Evolutionary conservation across 768 basidiomycete species (phyloP).

Genomic region (Leccinum olivaceopallidum): DNA sequence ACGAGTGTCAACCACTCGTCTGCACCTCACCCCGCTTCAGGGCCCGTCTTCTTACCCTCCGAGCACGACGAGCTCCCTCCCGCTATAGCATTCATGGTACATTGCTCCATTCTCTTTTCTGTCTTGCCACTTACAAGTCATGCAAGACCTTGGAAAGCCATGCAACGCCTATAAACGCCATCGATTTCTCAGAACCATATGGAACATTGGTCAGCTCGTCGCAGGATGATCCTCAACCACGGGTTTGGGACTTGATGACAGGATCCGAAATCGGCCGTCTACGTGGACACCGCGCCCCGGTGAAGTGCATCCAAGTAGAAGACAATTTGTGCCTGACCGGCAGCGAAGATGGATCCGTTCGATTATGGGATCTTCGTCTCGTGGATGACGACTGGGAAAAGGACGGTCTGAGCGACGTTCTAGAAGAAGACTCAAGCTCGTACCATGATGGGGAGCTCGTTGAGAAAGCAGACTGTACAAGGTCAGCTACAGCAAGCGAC

Average conservation of each 20-base stretch:
- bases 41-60: constrained; percentile 94
- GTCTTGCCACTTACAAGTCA: constrained; percentile 13
- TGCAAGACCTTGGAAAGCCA: constrained; percentile 82
- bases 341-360: constrained; percentile 80
- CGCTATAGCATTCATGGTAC: constrained; percentile 96
- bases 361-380: constrained; percentile 87
- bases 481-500: constrained; percentile 39
- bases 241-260: constrained; percentile 92
- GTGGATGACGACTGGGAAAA: constrained; percentile 71
- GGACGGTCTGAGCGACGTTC: constrained; percentile 59
- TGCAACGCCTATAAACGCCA: constrained; percentile 75
- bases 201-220: constrained; percentile 89
- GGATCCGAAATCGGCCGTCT: constrained; percentile 87
- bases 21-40: constrained; percentile 37
- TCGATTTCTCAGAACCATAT: constrained; percentile 97
- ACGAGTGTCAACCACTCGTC: neutral
- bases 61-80: constrained; percentile 95
- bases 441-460: constrained; percentile 37
- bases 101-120: constrained; percentile 7
- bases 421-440: constrained; percentile 56
- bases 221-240: constrained; percentile 81
- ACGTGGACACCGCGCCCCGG: constrained; percentile 74
- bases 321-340: constrained; percentile 90
- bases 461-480: constrained; percentile 42
- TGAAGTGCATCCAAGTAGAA: constrained; percentile 94